phyloP scores from a whole-genome alignment of 108 stramenopile species.

The Discostella stelligeroides region DNA sequence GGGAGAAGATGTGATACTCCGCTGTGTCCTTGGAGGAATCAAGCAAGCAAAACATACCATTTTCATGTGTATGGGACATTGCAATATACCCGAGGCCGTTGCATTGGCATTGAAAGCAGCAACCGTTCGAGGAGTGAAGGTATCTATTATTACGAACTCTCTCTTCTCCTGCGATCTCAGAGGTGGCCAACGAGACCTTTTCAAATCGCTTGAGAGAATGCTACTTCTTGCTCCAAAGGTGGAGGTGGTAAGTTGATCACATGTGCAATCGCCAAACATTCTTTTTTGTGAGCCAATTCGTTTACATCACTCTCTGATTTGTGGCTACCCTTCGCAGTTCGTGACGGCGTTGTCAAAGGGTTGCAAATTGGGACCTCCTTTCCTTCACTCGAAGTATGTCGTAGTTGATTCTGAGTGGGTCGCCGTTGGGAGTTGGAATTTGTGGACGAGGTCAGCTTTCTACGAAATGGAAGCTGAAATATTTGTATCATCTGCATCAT shows the following conservation, averaged over 20 bases:
- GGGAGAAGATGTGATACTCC: conserved; percentile 45
- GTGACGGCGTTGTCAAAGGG: conserved; percentile 18
- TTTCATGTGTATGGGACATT: conserved; percentile 45
- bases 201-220: conserved; percentile 17
- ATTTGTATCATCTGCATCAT: conserved; percentile 20
- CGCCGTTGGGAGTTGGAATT: conserved; percentile 29
- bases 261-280: not conserved
- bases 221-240: conserved; percentile 27
- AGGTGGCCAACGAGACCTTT: conserved; percentile 29
- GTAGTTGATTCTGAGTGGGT: conserved; percentile 33
- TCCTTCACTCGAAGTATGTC: conserved; percentile 42
- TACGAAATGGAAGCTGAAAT: conserved; percentile 37
- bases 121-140: conserved; percentile 35
- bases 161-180: conserved; percentile 32
- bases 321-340: conserved; percentile 1
- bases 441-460: conserved; percentile 33
- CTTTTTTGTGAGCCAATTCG: not conserved
- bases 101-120: conserved; percentile 21
- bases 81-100: conserved; percentile 23
- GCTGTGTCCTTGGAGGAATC: conserved; percentile 34
- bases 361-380: conserved; percentile 12
- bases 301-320: not conserved
- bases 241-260: not conserved
- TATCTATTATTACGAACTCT: conserved; percentile 28
- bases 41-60: conserved; percentile 19